phyloP scores from a whole-genome alignment of 805 yeast genomes.

The Pichia thaimueangensis region DNA sequence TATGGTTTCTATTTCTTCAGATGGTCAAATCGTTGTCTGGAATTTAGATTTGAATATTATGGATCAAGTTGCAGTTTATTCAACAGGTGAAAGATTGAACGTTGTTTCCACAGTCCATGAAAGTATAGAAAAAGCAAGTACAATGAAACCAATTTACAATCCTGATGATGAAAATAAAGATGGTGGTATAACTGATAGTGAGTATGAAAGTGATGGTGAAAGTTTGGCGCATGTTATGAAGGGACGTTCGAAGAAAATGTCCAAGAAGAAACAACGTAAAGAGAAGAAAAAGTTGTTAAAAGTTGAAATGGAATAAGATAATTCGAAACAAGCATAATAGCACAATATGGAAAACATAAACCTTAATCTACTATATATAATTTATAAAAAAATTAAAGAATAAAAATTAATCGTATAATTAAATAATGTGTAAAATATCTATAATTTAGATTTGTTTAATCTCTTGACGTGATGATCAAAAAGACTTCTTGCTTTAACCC shows the following conservation, averaged over 20 bases:
- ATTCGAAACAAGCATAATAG: no score
- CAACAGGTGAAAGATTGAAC: conserved; percentile 84
- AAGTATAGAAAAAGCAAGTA: conserved; percentile 61
- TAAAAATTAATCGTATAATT: no score
- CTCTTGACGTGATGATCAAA: conserved; percentile 82
- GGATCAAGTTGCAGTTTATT: conserved; percentile 87
- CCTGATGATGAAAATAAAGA: conserved; percentile 30
- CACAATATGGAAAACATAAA: no score
- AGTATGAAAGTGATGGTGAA: conserved; percentile 70
- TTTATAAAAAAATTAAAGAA: no score
- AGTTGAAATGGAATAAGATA: conserved; percentile 52
- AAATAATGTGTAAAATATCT: conserved; percentile 5
- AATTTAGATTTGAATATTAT: conserved; percentile 41
- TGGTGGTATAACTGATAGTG: conserved; percentile 51
- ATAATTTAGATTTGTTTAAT: conserved; percentile 43
- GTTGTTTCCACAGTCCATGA: conserved; percentile 78
- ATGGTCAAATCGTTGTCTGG: conserved; percentile 92
- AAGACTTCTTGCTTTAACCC: conserved; percentile 82
- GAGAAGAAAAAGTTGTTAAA: conserved; percentile 38
- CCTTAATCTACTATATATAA: no score
- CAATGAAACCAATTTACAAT: conserved; percentile 51
- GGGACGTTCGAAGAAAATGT: conserved; percentile 35
- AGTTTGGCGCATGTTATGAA: conserved; percentile 53
- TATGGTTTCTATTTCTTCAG: conserved; percentile 81
- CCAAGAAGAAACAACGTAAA: conserved; percentile 36